These are phyloP conservation scores for Torrubiella hemipterigena DNA, from an alignment of 2,329 filamentous ascomycete genomes.

Conservation along the genomic window DNA sequence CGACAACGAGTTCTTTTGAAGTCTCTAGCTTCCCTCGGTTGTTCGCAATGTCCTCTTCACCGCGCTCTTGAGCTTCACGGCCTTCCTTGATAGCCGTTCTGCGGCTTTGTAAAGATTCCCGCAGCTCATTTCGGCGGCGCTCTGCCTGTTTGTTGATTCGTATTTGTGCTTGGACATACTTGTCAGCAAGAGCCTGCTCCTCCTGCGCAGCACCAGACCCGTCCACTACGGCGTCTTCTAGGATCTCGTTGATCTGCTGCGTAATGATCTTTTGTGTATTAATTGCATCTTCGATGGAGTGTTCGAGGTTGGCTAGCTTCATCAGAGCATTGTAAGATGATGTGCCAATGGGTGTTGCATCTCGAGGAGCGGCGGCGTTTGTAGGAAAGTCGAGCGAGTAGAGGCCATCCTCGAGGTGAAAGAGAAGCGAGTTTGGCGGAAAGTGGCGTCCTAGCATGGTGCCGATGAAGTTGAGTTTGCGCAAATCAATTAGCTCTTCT, in stretches of 20 bases:
- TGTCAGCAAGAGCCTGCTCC: constrained; percentile 31
- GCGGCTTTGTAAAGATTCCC: constrained; percentile 52
- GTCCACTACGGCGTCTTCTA: constrained; percentile 28
- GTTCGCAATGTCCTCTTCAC: constrained; percentile 48
- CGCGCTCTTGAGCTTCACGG: constrained; percentile 43
- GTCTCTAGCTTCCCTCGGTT: constrained; percentile 46
- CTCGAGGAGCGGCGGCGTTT: constrained; percentile 36
- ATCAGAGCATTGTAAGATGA: constrained; percentile 83
- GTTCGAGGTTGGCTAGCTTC: constrained; percentile 77
- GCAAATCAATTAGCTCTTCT: constrained; percentile 59
- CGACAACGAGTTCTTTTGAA: constrained; percentile 40
- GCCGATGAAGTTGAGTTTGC: constrained; percentile 67
- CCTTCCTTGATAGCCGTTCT: constrained; percentile 57
- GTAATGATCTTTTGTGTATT: constrained; percentile 63
- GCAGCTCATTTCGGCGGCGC: constrained; percentile 54
- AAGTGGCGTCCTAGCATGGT: constrained; percentile 58
- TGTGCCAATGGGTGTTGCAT: constrained; percentile 41
- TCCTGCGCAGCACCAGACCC: constrained; percentile 37
- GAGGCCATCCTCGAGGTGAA: constrained; percentile 76
- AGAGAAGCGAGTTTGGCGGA: constrained; percentile 70
- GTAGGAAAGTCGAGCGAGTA: constrained; percentile 65
- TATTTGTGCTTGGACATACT: constrained; percentile 49
- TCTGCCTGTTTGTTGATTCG: constrained; percentile 52
- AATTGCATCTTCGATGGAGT: constrained; percentile 81
- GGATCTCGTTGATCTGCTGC: constrained; percentile 59